Evolutionary conservation across 345 rosid species (phyloP).

Genomic region (Draba incana): DNA sequence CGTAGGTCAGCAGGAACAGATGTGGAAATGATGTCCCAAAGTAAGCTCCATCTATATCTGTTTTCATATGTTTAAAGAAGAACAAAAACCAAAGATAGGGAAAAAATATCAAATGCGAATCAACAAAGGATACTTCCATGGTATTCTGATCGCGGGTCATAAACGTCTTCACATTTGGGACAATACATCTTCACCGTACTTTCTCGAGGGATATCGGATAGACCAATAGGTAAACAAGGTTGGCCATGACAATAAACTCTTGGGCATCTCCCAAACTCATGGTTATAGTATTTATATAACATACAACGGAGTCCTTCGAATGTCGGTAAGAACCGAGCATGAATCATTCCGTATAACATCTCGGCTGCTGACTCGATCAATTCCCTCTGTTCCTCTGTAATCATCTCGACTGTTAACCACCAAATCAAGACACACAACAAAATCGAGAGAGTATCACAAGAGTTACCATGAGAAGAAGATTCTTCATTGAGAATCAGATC

Average conservation of each 20-base stretch:
- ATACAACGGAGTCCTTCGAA: constrained; percentile 77
- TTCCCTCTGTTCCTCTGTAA: constrained; percentile 56
- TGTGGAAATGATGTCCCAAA: constrained; percentile 87
- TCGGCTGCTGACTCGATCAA: constrained; percentile 87
- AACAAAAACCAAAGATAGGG: constrained; percentile 5
- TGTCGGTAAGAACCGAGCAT: constrained; percentile 79
- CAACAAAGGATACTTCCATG: constrained; percentile 83
- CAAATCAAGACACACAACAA: not conserved
- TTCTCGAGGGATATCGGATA: constrained; percentile 85
- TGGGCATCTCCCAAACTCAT: constrained; percentile 91
- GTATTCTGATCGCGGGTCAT: constrained; percentile 77
- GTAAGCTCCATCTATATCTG: constrained; percentile 90
- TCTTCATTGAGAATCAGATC: constrained; percentile 87
- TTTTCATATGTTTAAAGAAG: constrained; percentile 51
- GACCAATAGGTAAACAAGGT: constrained; percentile 92
- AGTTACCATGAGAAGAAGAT: constrained; percentile 46
- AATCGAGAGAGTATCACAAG: too few species aligned
- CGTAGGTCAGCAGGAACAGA: constrained; percentile 75
- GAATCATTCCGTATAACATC: constrained; percentile 91
- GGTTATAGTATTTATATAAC: constrained; percentile 48
- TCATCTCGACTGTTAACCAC: constrained; percentile 61
- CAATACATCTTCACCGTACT: constrained; percentile 87
- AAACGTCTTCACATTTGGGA: constrained; percentile 85
- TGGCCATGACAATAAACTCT: constrained; percentile 87
- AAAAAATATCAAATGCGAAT: not conserved